Evolutionary conservation across 2,329 filamentous ascomycete genomes (phyloP), one percentile per base, ranked within the genome.

Genomic region (Metarhizium humberi): DNA sequence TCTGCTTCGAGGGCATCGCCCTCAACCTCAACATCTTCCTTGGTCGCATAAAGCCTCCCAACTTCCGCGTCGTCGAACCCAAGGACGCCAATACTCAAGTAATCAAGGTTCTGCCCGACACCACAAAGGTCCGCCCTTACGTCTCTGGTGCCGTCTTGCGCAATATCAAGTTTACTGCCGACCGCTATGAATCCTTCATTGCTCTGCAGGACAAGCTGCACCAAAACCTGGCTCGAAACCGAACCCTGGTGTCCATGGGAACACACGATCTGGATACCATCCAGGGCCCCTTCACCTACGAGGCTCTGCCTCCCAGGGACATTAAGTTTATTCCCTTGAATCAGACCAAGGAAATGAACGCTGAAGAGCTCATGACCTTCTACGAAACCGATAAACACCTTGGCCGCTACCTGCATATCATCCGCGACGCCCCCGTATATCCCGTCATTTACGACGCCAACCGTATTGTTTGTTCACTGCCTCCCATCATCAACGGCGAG

Each of bases 131-230:
- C 63, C 84, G 94, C 51, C 92, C 92, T 45, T 89, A 94, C 61
- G 88, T 96, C 60, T 90, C 92, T 16, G 91, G 88, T 58, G 91
- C 92, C 50, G 88, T 99, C 61, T 77, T 99, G 59, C 86, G 94
- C 62, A 89, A 91, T 69, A 81, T 99, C 77, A 90, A 86, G 66
- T 97, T 99, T 78, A 92, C 89, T 63, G 81, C 94, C 75, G 89
- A 86, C 62, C 82, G 88, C 62, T 99, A 99, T 72, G 90, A 95
- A 64, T 96, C 91, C 67, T 99, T 99, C 87, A 99, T 99, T 69
- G 83, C 87, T 55, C 81, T 99, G 50, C 94, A 99, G 76, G 95
- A 99, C 75, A 99, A 99, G 77, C 82, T 99, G 50, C 94, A 99
- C 76, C 88, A 92, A 70, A 99, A 99, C 69, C 77, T 99, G 61